Base-by-base conservation (phyloP, 2,329 filamentous ascomycete species). In the Plenodomus tracheiphilus region DNA sequence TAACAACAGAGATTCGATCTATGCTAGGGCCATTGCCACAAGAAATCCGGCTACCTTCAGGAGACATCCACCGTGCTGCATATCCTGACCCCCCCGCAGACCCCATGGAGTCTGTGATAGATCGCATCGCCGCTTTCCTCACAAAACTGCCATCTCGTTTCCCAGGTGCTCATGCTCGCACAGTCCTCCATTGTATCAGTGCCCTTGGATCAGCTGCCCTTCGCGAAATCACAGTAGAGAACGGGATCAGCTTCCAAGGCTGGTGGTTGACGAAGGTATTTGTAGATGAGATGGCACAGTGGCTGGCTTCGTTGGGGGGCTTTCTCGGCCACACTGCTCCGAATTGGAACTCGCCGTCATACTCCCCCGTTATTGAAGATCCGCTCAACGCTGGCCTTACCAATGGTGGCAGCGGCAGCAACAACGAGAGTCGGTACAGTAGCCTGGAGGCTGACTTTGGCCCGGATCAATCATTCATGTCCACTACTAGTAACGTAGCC, bases 181-280 rank as follows among this genome's bases (percentile, higher is more conserved):
- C 89, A 35, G 82, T 95, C 47, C 83, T 94, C 9, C 87, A 86
- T 73, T 90, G 86, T 56, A 85, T 93, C 35, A 86, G 90, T 60
- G 81, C 85, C 19, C 78, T 94, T 18, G 87, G 89, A 11, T 90
- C 87, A 7, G 85, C 88, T 17, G 86, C 89, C 16, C 84, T 94
- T 77, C 82, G 90, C 46, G 91, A 95, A 62, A 82, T 95, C 48
- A 94, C 89, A 0, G 85, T 94, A 42, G 81, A 84, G 35, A 86
- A 88, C 56, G 88, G 87, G 16, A 85, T 86, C 66, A 92, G 88
- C 65, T 95, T 93, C 65, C 87, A 89, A n/a, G 86, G 88, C 5
- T 95, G 91, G 91, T 94, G 89, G 89, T 89, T 97, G 49, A 91
- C 91, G 3, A 96, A 97, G 70, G 92, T 93, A 49, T 97, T 93